Base-by-base conservation (phyloP, 2,329 filamentous ascomycete species). In the Xylaria sp. region DNA sequence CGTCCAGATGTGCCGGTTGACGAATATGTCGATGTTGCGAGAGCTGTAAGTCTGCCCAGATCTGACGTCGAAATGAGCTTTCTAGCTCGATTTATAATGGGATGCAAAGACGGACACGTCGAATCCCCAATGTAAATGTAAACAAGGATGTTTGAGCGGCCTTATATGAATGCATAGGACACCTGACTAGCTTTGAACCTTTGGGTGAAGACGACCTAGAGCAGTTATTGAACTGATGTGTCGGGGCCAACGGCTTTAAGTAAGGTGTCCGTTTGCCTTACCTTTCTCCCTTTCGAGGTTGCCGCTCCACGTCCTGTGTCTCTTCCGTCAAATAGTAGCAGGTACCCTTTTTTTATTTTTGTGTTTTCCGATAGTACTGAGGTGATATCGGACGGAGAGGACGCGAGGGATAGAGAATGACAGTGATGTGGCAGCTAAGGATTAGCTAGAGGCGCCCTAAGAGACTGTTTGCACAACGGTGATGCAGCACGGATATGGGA, bases 401-500 rank as follows among this genome's bases (percentile, higher is more conserved):
- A 64, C 41, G 64, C 56, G 70, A 67, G 67, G 65, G 59, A 69
- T 70, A 74, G 67, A 64, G 62, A 59, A 48, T 20, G 56, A 55
- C 52, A 66, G 69, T 72, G 75, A 78, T 77, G 76, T 78, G 76
- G 74, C 77, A 75, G 75, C 60, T 75, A 74, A 71, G 74, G 70
- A 75, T 76, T 77, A 77, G 76, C 69, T 75, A 72, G 71, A 66
- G 62, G 48, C 58, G 69, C 64, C 64, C 65, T 66, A 51, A 54
- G 55, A 66, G 69, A 71, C 72, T 77, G 74, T 76, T 77, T 78
- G 76, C 76, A 73, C 77, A 74, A 77, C 71, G 71, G 70, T 76
- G 69, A 75, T 68, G 70, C 70, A 73, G 73, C 64, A 75, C 77
- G 77, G 77, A 75, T 75, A 72, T 77, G 73, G 70, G 74, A 75